A percentile compares a stretch with the other conserved stretches of the same genome.
Conservation (phyloP, 306 rosid species). For the Inga laurina region DNA sequence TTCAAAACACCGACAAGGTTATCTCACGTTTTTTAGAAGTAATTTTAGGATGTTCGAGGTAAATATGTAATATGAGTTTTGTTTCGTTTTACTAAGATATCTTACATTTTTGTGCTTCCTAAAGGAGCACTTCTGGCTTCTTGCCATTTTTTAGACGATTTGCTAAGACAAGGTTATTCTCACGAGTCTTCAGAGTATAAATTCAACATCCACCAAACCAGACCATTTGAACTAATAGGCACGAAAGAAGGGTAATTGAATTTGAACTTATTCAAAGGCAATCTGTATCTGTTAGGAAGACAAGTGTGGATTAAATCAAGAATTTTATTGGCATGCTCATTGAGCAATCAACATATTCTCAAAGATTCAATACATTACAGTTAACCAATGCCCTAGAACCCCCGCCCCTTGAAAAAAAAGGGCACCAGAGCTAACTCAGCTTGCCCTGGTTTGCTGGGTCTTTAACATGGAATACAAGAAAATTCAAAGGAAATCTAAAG, state of each 20-base stretch:
- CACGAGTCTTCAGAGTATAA: neutral
- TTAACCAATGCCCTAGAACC: constrained; percentile 2
- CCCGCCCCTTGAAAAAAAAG: neutral
- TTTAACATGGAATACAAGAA: constrained; percentile 19
- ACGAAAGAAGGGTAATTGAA: neutral
- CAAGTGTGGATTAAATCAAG: neutral
- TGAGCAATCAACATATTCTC: constrained; percentile 15
- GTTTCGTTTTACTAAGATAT: too few relatives aligned
- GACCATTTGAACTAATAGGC: neutral
- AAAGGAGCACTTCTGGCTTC: neutral
- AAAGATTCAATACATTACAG: constrained; percentile 21
- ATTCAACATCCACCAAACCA: neutral
- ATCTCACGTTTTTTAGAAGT: neutral
- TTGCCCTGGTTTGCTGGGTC: neutral
- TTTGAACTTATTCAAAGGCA: neutral
- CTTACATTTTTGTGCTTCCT: too few relatives aligned
- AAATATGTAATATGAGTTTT: too few relatives aligned
- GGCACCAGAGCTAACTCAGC: constrained; percentile 17
- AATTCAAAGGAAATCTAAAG: constrained; percentile 30
- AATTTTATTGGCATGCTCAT: constrained; percentile 16
- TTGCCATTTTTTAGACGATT: neutral
- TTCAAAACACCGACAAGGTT: neutral
- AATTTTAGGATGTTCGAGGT: too few relatives aligned
- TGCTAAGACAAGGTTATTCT: neutral
- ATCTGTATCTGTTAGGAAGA: neutral